Evolutionary conservation across 768 basidiomycete genomes (phyloP).

Genomic region (Coprinopsis cinerea): DNA sequence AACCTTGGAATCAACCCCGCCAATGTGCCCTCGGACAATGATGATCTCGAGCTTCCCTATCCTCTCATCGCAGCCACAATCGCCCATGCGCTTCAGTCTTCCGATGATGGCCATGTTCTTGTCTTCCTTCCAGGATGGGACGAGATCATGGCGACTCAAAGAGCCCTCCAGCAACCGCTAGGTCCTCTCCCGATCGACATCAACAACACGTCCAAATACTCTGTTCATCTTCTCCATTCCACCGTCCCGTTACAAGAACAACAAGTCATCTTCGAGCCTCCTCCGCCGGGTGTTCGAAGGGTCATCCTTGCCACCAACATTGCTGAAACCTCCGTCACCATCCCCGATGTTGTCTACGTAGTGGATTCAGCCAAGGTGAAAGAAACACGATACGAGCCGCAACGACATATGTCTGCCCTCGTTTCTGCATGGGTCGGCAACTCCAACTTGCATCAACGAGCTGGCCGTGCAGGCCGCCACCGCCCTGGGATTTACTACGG

Average conservation of each 20-base stretch:
- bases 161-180: constrained; percentile 44
- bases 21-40: constrained; percentile 16
- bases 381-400: constrained; percentile 85
- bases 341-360: constrained; percentile 92
- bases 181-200: constrained; percentile 58
- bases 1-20: constrained; percentile 21
- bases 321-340: constrained; percentile 92
- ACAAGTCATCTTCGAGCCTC: constrained; percentile 83
- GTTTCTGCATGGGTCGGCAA: constrained; percentile 88
- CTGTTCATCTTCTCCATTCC: constrained; percentile 83
- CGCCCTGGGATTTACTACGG: constrained; percentile 89
- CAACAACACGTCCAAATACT: constrained; percentile 48
- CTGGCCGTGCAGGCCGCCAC: constrained; percentile 89
- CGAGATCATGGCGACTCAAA: constrained; percentile 73
- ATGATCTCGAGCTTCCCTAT: constrained; percentile 72
- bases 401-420: constrained; percentile 81
- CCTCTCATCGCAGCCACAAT: constrained; percentile 79
- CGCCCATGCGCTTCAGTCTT: constrained; percentile 64
- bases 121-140: constrained; percentile 95
- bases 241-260: constrained; percentile 85
- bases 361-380: constrained; percentile 87
- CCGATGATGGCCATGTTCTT: constrained; percentile 80
- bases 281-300: constrained; percentile 69
- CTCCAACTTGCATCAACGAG: constrained; percentile 87
- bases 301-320: constrained; percentile 94